These are phyloP conservation scores for Phytophthora pini DNA, from an alignment of 352 stramenopile species.

Conservation along the genomic window DNA sequence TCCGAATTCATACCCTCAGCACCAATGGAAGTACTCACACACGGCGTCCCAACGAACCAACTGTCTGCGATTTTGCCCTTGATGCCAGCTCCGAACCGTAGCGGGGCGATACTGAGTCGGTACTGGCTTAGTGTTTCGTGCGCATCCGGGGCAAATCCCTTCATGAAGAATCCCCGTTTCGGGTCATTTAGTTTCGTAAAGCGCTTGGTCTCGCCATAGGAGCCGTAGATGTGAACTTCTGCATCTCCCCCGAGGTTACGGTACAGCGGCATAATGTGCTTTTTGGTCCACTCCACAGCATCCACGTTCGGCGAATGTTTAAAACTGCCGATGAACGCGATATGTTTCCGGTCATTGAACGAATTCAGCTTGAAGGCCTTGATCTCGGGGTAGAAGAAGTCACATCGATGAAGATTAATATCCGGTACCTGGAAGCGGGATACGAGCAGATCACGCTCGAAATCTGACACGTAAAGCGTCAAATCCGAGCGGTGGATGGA, in stretches of 20 bases:
- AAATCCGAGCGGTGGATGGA: conserved; percentile 80
- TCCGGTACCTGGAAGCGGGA: conserved; percentile 68
- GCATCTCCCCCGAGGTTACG: conserved; percentile 34
- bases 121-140: conserved; percentile 75
- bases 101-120: conserved; percentile 85
- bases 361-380: conserved; percentile 26
- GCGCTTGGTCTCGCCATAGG: conserved; percentile 61
- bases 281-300: conserved; percentile 81
- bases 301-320: conserved; percentile 94
- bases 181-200: conserved; percentile 65
- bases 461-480: conserved; percentile 77
- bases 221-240: conserved; percentile 90
- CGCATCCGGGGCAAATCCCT: conserved; percentile 81
- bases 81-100: conserved; percentile 94
- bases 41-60: conserved; percentile 91
- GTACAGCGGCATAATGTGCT: conserved; percentile 79
- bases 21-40: conserved; percentile 90
- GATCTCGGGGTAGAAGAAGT: conserved; percentile 71
- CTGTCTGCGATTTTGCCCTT: conserved; percentile 96
- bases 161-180: conserved; percentile 62
- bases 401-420: conserved; percentile 52
- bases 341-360: conserved; percentile 49
- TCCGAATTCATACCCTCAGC: conserved; percentile 81
- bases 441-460: conserved; percentile 64
- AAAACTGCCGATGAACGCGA: conserved; percentile 94